phyloP scores from a whole-genome alignment of 2,329 filamentous ascomycete genomes.

The Ascochyta rabiei region DNA sequence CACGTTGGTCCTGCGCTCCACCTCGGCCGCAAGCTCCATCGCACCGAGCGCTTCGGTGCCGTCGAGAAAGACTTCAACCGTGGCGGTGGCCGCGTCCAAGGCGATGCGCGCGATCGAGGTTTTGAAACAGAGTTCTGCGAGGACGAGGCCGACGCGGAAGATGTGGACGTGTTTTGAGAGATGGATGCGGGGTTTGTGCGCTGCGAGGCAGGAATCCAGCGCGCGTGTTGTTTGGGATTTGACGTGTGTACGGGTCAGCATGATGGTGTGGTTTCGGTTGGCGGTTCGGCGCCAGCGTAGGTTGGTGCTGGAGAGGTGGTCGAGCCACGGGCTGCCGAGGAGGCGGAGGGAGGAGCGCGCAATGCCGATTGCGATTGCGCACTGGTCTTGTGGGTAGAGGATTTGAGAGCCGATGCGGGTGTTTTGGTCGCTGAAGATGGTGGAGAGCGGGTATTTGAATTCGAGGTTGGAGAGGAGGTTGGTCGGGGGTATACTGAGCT shows the following conservation, averaged over 20 bases:
- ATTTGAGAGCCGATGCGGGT: conserved; percentile 25
- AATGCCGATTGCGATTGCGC: conserved; percentile 31
- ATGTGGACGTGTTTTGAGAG: conserved; percentile 31
- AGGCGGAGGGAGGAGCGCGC: conserved; percentile 29
- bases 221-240: conserved; percentile 18
- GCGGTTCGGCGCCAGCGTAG: conserved; percentile 29
- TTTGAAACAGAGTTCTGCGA: conserved; percentile 33
- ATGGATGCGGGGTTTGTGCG: conserved; percentile 15
- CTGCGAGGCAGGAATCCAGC: conserved; percentile 20
- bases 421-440: conserved; percentile 21
- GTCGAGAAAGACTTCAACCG: conserved; percentile 21
- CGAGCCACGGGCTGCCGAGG: conserved; percentile 34
- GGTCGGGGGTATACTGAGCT: conserved; percentile 25
- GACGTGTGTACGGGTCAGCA: conserved; percentile 29
- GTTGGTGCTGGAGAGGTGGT: conserved; percentile 30
- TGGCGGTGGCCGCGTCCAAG: conserved; percentile 15
- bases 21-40: conserved; percentile 29
- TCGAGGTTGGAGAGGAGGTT: conserved; percentile 30
- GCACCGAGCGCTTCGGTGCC: conserved; percentile 25
- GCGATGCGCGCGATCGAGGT: conserved; percentile 24
- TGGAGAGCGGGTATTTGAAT: conserved; percentile 31
- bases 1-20: conserved; percentile 27
- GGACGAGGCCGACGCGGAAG: conserved; percentile 36
- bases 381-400: conserved; percentile 34
- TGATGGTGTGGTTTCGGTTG: conserved; percentile 25